Conservation (phyloP, 169 alveolate genomes). For the Plasmodium adleri region DNA sequence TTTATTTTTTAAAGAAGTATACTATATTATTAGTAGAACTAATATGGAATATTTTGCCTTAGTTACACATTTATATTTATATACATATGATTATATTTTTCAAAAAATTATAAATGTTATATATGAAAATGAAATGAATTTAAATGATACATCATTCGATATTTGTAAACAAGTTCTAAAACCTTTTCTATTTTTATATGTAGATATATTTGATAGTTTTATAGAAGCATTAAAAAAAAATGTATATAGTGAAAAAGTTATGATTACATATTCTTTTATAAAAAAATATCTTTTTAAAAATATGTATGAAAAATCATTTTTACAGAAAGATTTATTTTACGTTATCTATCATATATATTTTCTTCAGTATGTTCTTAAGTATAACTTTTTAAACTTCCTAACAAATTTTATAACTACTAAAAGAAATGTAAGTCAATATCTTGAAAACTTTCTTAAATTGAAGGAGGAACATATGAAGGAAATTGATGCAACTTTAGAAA, state of each 20-base stretch:
- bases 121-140: constrained; percentile 75
- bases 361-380: constrained; percentile 35
- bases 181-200: constrained; percentile 67
- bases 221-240: constrained; percentile 31
- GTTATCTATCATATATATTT: constrained; percentile 71
- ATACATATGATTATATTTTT: constrained; percentile 60
- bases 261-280: constrained; percentile 41
- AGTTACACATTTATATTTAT: constrained; percentile 30
- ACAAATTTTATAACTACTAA: constrained; percentile 20
- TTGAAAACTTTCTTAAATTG: constrained; percentile 32
- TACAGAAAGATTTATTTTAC: constrained; percentile 55
- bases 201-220: constrained; percentile 38
- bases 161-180: constrained; percentile 28
- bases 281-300: constrained; percentile 68
- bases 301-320: constrained; percentile 59
- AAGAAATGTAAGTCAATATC: constrained; percentile 36
- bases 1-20: constrained; percentile 48
- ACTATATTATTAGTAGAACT: constrained; percentile 44
- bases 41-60: constrained; percentile 25
- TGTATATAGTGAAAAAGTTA: constrained; percentile 23
- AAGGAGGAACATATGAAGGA: not conserved
- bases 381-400: constrained; percentile 35
- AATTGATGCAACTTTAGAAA: too few species aligned
- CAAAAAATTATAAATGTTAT: constrained; percentile 46
- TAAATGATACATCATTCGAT: constrained; percentile 48